Evolutionary conservation across 2,329 filamentous ascomycete species (phyloP).

Genomic region (Exserohilum rostratum): DNA sequence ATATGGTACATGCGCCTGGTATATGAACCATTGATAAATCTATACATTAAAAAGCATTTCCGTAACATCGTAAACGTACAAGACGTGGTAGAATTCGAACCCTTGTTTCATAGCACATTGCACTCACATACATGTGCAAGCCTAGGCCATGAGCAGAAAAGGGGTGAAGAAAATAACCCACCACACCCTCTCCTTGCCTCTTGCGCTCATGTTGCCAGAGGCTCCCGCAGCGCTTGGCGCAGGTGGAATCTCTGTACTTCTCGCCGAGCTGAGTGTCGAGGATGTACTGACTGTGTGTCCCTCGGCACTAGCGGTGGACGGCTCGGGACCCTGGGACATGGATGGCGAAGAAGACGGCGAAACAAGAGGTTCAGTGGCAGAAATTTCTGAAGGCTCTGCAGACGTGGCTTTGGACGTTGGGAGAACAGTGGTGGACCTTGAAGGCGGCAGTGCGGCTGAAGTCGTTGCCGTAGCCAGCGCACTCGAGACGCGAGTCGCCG

Average conservation of each 20-base stretch:
- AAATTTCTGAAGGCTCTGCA: background rate
- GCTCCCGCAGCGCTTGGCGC: conserved; percentile 34
- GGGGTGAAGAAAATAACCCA: conserved; percentile 38
- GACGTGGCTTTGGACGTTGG: background rate
- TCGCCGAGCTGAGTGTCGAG: conserved; percentile 16
- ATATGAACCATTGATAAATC: conserved; percentile 3
- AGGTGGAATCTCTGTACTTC: conserved; percentile 29
- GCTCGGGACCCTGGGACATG: conserved; percentile 7
- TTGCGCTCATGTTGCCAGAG: conserved; percentile 5
- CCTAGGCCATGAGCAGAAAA: conserved; percentile 11
- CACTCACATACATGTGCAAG: background rate
- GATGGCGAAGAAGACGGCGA: conserved; percentile 12
- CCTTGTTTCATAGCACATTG: background rate
- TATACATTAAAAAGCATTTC: background rate
- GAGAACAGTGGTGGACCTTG: background rate
- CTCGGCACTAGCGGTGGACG: conserved; percentile 8
- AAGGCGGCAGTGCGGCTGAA: background rate
- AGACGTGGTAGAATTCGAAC: conserved; percentile 17
- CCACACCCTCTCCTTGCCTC: conserved; percentile 37
- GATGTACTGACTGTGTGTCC: conserved; percentile 23
- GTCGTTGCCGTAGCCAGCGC: background rate
- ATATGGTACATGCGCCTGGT: conserved; percentile 2
- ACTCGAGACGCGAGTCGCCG: background rate
- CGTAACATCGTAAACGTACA: background rate
- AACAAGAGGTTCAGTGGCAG: background rate